These are phyloP conservation scores for Heterobasidion irregulare DNA, from an alignment of 1,284 basidiomycete genomes.

Conservation along the genomic window DNA sequence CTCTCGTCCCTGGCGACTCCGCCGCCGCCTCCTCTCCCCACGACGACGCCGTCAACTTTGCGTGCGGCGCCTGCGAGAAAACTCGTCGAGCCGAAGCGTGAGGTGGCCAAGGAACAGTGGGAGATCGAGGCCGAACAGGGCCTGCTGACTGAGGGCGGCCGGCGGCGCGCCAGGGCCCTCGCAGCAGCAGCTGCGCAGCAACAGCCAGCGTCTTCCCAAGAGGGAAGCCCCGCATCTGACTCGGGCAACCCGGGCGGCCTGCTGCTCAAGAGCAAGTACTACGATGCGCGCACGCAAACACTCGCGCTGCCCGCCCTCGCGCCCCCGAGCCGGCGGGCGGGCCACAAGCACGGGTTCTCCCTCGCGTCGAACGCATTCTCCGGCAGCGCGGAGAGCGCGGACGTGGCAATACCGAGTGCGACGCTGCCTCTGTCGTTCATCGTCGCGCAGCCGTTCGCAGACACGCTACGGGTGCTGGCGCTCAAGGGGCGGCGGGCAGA, in stretches of 20 bases:
- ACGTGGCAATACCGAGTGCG: slow-evolving; percentile 55
- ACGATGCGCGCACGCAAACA: slow-evolving; percentile 40
- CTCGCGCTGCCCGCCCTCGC: slow-evolving; percentile 57
- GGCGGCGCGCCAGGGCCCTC: slow-evolving; percentile 50
- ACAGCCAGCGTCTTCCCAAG: neutral
- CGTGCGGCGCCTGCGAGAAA: slow-evolving; percentile 7
- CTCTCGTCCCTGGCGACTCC: slow-evolving; percentile 3
- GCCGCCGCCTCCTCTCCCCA: slow-evolving; percentile 9
- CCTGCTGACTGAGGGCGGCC: slow-evolving; percentile 61
- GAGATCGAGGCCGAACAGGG: slow-evolving; percentile 72
- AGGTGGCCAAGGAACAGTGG: slow-evolving; percentile 58
- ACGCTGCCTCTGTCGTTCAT: slow-evolving; percentile 60
- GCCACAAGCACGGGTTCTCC: slow-evolving; percentile 57
- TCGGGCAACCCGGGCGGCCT: neutral
- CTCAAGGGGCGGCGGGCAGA: slow-evolving; percentile 63
- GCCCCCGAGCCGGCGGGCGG: slow-evolving; percentile 36
- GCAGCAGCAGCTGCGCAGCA: slow-evolving; percentile 28
- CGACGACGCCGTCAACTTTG: slow-evolving; percentile 8
- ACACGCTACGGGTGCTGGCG: slow-evolving; percentile 48
- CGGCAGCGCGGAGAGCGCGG: slow-evolving; percentile 23
- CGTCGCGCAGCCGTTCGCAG: slow-evolving; percentile 48
- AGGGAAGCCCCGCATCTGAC: too few species aligned
- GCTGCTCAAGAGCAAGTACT: slow-evolving; percentile 36
- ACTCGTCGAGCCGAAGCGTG: slow-evolving; percentile 19
- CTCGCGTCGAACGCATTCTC: slow-evolving; percentile 22